phyloP scores from a whole-genome alignment of 2,329 filamentous ascomycete genomes.

The Trichoderma cornu-damae region DNA sequence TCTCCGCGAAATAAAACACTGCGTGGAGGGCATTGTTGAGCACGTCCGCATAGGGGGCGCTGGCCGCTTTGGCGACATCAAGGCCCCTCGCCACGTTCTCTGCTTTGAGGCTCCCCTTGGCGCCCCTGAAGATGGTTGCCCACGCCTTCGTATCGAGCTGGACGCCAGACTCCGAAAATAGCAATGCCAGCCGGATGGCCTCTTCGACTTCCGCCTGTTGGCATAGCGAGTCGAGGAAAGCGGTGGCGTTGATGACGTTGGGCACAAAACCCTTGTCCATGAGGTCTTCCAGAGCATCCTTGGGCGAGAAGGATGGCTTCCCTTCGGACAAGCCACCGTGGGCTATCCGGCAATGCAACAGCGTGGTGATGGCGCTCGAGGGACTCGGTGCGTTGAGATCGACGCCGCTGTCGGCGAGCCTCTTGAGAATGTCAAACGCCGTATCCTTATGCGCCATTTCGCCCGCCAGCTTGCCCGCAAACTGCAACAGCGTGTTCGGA shows the following conservation, averaged over 20 bases:
- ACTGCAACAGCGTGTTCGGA: slow-evolving; percentile 42
- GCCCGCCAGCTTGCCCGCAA: slow-evolving; percentile 44
- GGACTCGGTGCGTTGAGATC: slow-evolving; percentile 44
- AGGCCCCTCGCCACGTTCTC: slow-evolving; percentile 42
- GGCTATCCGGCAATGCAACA: slow-evolving; percentile 42
- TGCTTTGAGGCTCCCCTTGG: slow-evolving; percentile 54
- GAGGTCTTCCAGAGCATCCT: slow-evolving; percentile 38
- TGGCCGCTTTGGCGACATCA: slow-evolving; percentile 45
- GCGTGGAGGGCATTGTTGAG: slow-evolving; percentile 43
- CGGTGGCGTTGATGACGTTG: slow-evolving; percentile 59
- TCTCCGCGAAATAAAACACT: slow-evolving; percentile 42
- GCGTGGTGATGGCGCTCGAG: slow-evolving; percentile 52
- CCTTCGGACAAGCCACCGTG: slow-evolving; percentile 23
- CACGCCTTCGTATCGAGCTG: slow-evolving; percentile 63
- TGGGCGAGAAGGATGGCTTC: slow-evolving; percentile 27
- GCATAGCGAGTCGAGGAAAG: slow-evolving; percentile 67
- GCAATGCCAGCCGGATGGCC: slow-evolving; percentile 32
- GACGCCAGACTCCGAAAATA: slow-evolving; percentile 42
- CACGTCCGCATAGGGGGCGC: slow-evolving; percentile 35
- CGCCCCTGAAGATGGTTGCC: slow-evolving; percentile 64
- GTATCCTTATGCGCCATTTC: slow-evolving; percentile 36
- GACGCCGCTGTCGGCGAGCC: slow-evolving; percentile 35
- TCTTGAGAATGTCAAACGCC: slow-evolving; percentile 40
- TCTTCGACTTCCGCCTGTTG: slow-evolving; percentile 40
- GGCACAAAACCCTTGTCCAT: slow-evolving; percentile 57